Percentiles rank a stretch among this genome's conserved stretches.
phyloP scores from a whole-genome alignment of 805 yeast species.

The Saturnispora sekii region DNA sequence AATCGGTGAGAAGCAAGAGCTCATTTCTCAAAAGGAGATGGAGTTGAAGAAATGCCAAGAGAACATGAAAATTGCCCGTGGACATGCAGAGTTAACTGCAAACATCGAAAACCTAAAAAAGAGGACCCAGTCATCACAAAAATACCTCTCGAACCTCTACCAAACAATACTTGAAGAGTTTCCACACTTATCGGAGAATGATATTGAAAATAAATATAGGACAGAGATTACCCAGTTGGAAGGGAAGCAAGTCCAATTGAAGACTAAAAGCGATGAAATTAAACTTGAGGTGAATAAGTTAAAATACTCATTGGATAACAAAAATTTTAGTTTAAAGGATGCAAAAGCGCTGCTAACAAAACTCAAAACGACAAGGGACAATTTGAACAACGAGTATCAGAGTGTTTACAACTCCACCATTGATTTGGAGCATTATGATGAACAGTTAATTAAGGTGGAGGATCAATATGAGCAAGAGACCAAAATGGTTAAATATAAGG shows the following conservation, averaged over 20 bases:
- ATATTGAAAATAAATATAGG: slow-evolving; percentile 8
- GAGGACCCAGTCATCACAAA: slow-evolving; percentile 9
- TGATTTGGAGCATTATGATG: slow-evolving; percentile 40
- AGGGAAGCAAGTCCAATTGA: slow-evolving; percentile 8
- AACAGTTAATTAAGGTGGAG: slow-evolving; percentile 45
- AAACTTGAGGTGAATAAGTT: slow-evolving; percentile 9
- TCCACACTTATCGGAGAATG: slow-evolving; percentile 8
- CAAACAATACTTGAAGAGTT: slow-evolving; percentile 6
- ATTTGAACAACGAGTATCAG: slow-evolving; percentile 9
- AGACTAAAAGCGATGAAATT: slow-evolving; percentile 9
- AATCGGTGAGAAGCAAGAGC: slow-evolving; percentile 30
- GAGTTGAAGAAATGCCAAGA: slow-evolving; percentile 45
- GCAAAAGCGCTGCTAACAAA: slow-evolving; percentile 1
- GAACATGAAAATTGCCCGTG: slow-evolving; percentile 41
- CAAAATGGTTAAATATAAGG: slow-evolving; percentile 57
- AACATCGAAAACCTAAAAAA: slow-evolving; percentile 30
- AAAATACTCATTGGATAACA: slow-evolving; percentile 3
- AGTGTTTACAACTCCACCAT: slow-evolving; percentile 28
- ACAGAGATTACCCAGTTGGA: slow-evolving; percentile 5
- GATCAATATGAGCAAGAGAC: slow-evolving; percentile 49
- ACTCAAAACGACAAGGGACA: not conserved
- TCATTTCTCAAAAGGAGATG: slow-evolving; percentile 30
- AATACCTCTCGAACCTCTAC: slow-evolving; percentile 14
- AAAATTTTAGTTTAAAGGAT: not conserved
- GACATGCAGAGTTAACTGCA: slow-evolving; percentile 51